Evolutionary conservation across 2,329 filamentous ascomycete genomes (phyloP).

Genomic region (Cladosporium sp.): DNA sequence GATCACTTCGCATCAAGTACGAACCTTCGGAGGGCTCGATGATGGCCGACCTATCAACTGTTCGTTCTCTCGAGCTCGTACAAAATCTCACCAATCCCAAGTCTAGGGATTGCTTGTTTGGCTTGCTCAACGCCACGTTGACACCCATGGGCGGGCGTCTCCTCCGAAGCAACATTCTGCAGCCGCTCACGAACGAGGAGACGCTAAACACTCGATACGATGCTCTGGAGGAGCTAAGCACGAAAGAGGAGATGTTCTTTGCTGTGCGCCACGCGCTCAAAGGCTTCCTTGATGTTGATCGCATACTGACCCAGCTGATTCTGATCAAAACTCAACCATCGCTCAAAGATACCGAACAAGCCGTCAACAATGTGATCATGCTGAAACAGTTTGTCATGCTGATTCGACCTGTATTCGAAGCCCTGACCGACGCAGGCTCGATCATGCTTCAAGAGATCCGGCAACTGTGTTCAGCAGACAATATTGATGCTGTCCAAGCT

Average conservation of each 20-base stretch:
- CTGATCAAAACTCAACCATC: conserved; percentile 64
- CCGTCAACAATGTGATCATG: conserved; percentile 81
- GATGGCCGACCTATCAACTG: conserved; percentile 90
- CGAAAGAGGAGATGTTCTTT: conserved; percentile 80
- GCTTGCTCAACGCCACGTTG: conserved; percentile 74
- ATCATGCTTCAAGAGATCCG: conserved; percentile 63
- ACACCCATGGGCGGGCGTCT: conserved; percentile 87
- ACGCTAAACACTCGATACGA: conserved; percentile 71
- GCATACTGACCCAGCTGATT: conserved; percentile 75
- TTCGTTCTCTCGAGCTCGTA: conserved; percentile 81
- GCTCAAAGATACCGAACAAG: conserved; percentile 68
- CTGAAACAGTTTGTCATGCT: conserved; percentile 74
- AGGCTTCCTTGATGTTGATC: conserved; percentile 72
- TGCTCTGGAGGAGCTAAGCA: conserved; percentile 75
- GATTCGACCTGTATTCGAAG: conserved; percentile 62
- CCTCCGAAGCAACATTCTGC: conserved; percentile 78
- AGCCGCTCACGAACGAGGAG: conserved; percentile 70
- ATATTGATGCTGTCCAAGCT: conserved; percentile 55
- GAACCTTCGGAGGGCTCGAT: conserved; percentile 86
- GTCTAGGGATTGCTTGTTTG: conserved; percentile 78
- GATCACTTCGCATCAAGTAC: conserved; percentile 81
- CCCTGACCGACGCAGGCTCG: conserved; percentile 60
- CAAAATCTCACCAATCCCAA: conserved; percentile 76
- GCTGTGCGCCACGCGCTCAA: conserved; percentile 72
- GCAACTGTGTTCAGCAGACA: conserved; percentile 60